A percentile compares a stretch with the other conserved stretches of the same genome.
Conservation (phyloP, 2,329 filamentous ascomycete species). For the Acrodontium crateriforme region DNA sequence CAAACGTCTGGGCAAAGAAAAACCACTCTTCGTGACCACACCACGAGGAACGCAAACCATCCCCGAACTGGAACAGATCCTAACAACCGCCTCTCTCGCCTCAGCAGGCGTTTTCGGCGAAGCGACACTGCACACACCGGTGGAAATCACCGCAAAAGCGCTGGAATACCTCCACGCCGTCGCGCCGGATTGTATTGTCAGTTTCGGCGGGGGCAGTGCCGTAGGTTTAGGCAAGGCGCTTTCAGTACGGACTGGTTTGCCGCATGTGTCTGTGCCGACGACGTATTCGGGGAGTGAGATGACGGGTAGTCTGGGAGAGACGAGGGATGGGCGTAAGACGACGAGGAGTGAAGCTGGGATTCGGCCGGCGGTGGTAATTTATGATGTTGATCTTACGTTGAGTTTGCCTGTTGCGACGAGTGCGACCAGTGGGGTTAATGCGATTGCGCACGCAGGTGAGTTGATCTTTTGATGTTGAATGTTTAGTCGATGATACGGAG, state of each 20-base stretch:
- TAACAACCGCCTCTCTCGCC: conserved; percentile 24
- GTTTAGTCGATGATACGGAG: too few species aligned
- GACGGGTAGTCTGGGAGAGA: conserved; percentile 52
- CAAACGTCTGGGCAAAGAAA: conserved; percentile 31
- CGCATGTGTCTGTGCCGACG: conserved; percentile 23
- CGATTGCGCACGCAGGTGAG: conserved; percentile 47
- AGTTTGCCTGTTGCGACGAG: conserved; percentile 40
- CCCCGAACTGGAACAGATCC: conserved; percentile 30
- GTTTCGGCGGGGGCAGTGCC: conserved; percentile 49
- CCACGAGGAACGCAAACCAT: conserved; percentile 37
- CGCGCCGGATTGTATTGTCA: conserved; percentile 42
- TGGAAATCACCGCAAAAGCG: conserved; percentile 42
- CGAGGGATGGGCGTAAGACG: conserved; percentile 42
- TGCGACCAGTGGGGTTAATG: conserved; percentile 48
- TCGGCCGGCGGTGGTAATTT: conserved; percentile 47
- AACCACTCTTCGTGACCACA: conserved; percentile 44
- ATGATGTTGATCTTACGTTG: conserved; percentile 50
- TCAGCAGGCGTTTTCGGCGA: conserved; percentile 40
- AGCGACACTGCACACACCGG: conserved; percentile 51
- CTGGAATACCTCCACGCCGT: conserved; percentile 32
- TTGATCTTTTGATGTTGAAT: too few species aligned
- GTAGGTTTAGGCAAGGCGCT: conserved; percentile 39
- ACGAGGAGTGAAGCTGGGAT: conserved; percentile 46
- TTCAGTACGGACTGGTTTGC: conserved; percentile 19
- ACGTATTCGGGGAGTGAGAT: conserved; percentile 37